Evolutionary conservation across 352 stramenopile species (phyloP), one percentile per base, ranked within the genome.

Genomic region (Globisporangium mamillatum): DNA sequence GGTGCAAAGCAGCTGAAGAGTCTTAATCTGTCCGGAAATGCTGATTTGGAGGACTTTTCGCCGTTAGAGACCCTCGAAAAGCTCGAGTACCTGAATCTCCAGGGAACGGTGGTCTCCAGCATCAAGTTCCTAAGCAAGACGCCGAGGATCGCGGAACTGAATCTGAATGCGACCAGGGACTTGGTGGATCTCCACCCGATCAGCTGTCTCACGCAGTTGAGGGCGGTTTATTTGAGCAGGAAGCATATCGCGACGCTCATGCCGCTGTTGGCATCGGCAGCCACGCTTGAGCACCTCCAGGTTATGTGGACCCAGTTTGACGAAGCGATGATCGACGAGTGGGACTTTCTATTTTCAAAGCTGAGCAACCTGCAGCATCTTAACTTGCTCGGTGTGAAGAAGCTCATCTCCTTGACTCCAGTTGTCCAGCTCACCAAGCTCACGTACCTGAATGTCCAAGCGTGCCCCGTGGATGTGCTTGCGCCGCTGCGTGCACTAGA

Each of bases 381-480:
- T 7, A 60, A 27, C 29, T 7, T 60, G 29, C 32, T 60, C 25
- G 55, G 27, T 3, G 27, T 60, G 55, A 60, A 60, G 27, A 36
- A 60, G 27, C 55, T 60, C 2, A 10, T 41, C 10, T 60, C 55
- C 1, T 29, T 60, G 2, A 20, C 29, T 27, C 55, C 55, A 16
- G 18, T 60, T 29, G 18, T 18, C 24, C 55, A 60, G 32, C 55
- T 60, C 55, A 60, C 55, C 14, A 60, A 60, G 14, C 55, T 60
- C 25, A 60, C 27, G 20, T 60, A 60, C 14, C 55, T 60, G 27
- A 60, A 60, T 20, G 25, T 60, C 14, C 55, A 60, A 16, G 55
- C 55, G 20, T 60, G 55, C 24, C 55, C 27, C 14, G 55, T 60
- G 27, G 55, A 60, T 46, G 20, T 60, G 1, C 55, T 60, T 9